Conservation (phyloP, 164 flowering plant species). For the Aristolochia californica region DNA sequence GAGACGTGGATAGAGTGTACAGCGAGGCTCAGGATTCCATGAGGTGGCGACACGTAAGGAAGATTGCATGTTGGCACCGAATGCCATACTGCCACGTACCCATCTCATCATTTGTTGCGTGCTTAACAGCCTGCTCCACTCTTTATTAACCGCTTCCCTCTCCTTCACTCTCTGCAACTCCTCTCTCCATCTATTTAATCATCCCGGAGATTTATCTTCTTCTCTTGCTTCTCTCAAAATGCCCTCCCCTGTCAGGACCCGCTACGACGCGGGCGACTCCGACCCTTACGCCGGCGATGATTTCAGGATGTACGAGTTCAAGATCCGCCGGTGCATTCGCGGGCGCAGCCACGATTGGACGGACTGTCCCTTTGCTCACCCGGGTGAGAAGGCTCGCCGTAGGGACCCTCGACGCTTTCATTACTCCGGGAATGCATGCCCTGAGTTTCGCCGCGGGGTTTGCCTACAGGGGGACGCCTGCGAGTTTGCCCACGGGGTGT, state of each 20-base stretch:
- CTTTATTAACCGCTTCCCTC: slow-evolving; percentile 2
- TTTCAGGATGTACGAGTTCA: slow-evolving; percentile 86
- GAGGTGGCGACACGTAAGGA: slow-evolving; percentile 33
- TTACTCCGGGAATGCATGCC: slow-evolving; percentile 58
- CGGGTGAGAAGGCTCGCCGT: slow-evolving; percentile 87
- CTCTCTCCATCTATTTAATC: no score
- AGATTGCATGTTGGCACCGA: slow-evolving; percentile 43
- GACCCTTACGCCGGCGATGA: slow-evolving; percentile 45
- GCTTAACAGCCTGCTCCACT: slow-evolving; percentile 11
- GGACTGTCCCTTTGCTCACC: slow-evolving; percentile 92
- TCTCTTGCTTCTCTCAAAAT: slow-evolving; percentile 7
- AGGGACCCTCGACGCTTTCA: slow-evolving; percentile 59
- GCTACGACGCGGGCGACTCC: neutral
- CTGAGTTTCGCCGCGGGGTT: slow-evolving; percentile 40
- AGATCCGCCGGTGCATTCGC: slow-evolving; percentile 67
- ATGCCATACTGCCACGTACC: slow-evolving; percentile 50
- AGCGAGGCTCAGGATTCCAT: no score
- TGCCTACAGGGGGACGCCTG: slow-evolving; percentile 71
- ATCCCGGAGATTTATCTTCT: neutral
- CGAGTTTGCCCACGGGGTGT: slow-evolving; percentile 80
- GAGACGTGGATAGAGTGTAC: no score
- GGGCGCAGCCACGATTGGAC: slow-evolving; percentile 96
- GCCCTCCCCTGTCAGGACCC: slow-evolving; percentile 25
- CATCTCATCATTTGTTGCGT: slow-evolving; percentile 23
- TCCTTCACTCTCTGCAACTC: slow-evolving; percentile 1